These are phyloP conservation scores for Claviceps africana DNA, from an alignment of 2,329 filamentous ascomycete genomes.

Conservation along the genomic window DNA sequence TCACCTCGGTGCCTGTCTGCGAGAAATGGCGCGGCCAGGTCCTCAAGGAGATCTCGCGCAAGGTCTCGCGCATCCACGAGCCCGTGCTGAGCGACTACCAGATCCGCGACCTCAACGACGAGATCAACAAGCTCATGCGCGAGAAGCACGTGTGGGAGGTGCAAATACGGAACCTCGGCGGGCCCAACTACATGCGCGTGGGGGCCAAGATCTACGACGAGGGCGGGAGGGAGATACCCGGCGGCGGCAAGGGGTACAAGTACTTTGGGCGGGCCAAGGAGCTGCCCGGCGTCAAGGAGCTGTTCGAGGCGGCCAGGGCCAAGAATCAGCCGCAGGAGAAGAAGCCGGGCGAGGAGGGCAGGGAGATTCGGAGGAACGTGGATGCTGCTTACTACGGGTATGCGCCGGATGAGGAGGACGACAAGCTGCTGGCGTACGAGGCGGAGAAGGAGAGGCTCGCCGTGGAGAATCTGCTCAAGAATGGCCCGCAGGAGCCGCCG, in stretches of 20 bases:
- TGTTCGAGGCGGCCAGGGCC: slow-evolving; percentile 68
- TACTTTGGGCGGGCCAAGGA: slow-evolving; percentile 88
- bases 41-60: slow-evolving; percentile 90
- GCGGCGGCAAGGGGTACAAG: slow-evolving; percentile 77
- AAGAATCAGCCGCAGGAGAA: slow-evolving; percentile 48
- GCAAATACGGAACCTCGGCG: slow-evolving; percentile 88
- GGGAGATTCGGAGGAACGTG: slow-evolving; percentile 60
- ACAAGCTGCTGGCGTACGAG: slow-evolving; percentile 67
- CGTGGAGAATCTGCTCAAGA: slow-evolving; percentile 49
- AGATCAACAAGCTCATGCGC: slow-evolving; percentile 97
- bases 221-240: slow-evolving; percentile 54
- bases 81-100: slow-evolving; percentile 85
- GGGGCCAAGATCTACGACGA: slow-evolving; percentile 59
- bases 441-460: slow-evolving; percentile 71
- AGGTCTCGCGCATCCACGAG: slow-evolving; percentile 93
- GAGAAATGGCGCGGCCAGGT: slow-evolving; percentile 98
- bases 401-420: slow-evolving; percentile 83
- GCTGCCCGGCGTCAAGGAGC: slow-evolving; percentile 86
- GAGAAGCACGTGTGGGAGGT: slow-evolving; percentile 99
- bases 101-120: slow-evolving; percentile 94
- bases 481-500: slow-evolving; percentile 41
- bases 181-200: slow-evolving; percentile 87
- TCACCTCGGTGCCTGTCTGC: slow-evolving; percentile 71
- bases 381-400: slow-evolving; percentile 96
- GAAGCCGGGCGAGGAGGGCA: slow-evolving; percentile 52